These are phyloP conservation scores for Xylaria venustula DNA, from an alignment of 495 filamentous ascomycete species.

Conservation along the genomic window DNA sequence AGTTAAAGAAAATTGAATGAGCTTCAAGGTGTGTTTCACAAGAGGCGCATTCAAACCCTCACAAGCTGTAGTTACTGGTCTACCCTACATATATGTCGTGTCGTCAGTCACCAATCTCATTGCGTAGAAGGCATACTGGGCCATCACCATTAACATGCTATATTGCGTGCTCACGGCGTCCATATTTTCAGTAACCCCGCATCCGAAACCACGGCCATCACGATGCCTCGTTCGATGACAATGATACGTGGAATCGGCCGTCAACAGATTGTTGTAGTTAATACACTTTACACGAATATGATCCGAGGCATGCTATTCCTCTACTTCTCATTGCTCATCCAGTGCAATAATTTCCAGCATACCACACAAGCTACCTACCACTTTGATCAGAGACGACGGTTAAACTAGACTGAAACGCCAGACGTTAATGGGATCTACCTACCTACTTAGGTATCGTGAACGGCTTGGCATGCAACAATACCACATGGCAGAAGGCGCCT, in stretches of 20 bases:
- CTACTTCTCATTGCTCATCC: no score
- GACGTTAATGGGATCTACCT: neutral
- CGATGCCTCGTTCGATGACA: no score
- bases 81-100: neutral
- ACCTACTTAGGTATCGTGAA: slow-evolving; percentile 3
- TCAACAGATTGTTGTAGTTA: no score
- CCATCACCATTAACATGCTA: slow-evolving; percentile 5
- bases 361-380: neutral
- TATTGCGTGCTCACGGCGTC: slow-evolving; percentile 5
- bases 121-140: neutral
- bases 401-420: neutral
- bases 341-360: no score
- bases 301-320: no score
- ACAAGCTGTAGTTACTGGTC: neutral
- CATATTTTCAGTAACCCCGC: neutral
- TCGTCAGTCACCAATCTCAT: slow-evolving; percentile 5
- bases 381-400: neutral
- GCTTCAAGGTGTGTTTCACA: no score
- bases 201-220: neutral
- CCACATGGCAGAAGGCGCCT: neutral
- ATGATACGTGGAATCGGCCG: no score
- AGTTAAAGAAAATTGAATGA: no score
- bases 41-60: neutral
- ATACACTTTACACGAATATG: no score
- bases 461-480: slow-evolving; percentile 9